phyloP scores from a whole-genome alignment of 345 rosid genomes.

The Turnera subulata region DNA sequence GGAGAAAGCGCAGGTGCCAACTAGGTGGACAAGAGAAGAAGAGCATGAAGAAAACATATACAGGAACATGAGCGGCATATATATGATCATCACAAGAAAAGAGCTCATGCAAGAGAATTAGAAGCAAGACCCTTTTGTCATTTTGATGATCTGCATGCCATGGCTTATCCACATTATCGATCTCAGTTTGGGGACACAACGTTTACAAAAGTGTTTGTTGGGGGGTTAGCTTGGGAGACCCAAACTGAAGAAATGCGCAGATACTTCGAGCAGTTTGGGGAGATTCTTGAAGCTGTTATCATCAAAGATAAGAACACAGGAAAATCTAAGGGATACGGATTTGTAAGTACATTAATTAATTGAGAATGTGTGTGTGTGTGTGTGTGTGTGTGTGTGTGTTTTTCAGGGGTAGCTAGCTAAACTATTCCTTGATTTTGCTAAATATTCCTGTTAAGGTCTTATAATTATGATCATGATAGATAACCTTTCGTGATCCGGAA shows the following conservation, averaged over 20 bases:
- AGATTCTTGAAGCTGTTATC: slow-evolving; percentile 94
- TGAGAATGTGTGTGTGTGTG: too few species aligned
- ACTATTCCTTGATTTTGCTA: too few species aligned
- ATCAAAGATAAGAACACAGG: slow-evolving; percentile 75
- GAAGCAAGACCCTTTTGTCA: slow-evolving; percentile 14
- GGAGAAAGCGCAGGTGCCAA: slow-evolving; percentile 5
- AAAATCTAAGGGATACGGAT: slow-evolving; percentile 95
- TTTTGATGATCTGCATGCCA: slow-evolving; percentile 23
- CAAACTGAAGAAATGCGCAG: slow-evolving; percentile 77
- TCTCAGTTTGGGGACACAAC: slow-evolving; percentile 95
- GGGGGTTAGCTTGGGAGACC: slow-evolving; percentile 97
- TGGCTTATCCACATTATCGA: slow-evolving; percentile 66
- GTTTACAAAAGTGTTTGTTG: slow-evolving; percentile 79
- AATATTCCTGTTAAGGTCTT: too few species aligned
- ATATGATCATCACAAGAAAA: neutral
- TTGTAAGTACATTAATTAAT: slow-evolving; percentile 43
- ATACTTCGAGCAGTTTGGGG: slow-evolving; percentile 86
- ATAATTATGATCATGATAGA: slow-evolving; percentile 30
- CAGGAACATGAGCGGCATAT: neutral
- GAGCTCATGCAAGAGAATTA: slow-evolving; percentile 22
- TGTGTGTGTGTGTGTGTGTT: too few species aligned
- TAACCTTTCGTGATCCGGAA: slow-evolving; percentile 86
- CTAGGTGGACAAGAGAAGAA: too few species aligned
- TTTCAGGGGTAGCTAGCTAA: too few species aligned
- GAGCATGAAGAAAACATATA: neutral